Conservation (phyloP, 306 rosid species). For the Castanea sativa region DNA sequence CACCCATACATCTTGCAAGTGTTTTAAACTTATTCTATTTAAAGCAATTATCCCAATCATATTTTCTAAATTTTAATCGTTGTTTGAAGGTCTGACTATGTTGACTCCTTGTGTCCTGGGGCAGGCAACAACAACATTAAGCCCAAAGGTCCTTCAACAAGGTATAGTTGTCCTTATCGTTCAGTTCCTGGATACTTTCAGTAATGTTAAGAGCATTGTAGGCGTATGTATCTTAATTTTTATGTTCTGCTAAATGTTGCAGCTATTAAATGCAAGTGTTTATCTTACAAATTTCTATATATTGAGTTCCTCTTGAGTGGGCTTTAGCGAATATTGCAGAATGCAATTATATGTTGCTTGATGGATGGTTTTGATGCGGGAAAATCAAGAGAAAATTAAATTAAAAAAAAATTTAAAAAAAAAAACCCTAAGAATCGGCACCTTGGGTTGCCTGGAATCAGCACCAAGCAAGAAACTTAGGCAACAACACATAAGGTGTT, state of each 20-base stretch:
- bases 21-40: background rate
- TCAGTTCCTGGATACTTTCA: background rate
- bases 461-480: too few species aligned
- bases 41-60: background rate
- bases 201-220: background rate
- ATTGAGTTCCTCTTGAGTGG: background rate
- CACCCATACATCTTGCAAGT: too few species aligned
- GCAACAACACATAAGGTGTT: too few species aligned
- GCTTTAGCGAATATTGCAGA: background rate
- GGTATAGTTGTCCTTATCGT: constrained; percentile 37
- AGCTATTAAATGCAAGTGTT: background rate
- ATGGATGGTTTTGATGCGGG: background rate
- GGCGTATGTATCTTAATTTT: background rate
- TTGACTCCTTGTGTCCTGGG: constrained; percentile 71
- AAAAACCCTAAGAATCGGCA: too few species aligned
- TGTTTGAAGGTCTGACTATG: constrained; percentile 64
- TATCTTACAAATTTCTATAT: background rate
- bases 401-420: too few species aligned
- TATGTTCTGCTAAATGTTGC: background rate
- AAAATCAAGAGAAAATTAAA: too few species aligned
- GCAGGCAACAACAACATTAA: constrained; percentile 30
- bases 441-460: too few species aligned
- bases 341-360: background rate
- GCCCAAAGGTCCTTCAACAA: constrained; percentile 59
- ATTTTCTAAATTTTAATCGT: constrained; percentile 18